Conservation (phyloP, 768 basidiomycete species). For the Clathrus columnatus region DNA sequence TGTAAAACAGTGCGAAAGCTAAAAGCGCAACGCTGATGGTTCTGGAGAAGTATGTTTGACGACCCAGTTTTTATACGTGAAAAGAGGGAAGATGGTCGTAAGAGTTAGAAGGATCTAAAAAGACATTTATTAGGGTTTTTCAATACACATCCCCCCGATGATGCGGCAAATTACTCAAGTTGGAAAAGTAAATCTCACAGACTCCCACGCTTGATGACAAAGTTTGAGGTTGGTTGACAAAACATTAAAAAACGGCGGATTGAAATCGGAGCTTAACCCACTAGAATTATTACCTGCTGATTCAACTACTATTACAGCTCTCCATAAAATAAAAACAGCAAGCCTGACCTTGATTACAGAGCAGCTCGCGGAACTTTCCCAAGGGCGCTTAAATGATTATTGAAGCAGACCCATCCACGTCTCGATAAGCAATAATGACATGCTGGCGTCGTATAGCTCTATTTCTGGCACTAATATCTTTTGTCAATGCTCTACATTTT, state of each 20-base stretch:
- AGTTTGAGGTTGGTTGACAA: not conserved
- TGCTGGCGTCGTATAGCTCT: slow-evolving; percentile 2
- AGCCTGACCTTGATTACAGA: too few relatives aligned
- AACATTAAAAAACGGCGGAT: too few relatives aligned
- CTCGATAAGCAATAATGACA: not conserved
- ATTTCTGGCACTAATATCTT: slow-evolving; percentile 30
- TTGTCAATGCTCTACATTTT: slow-evolving; percentile 80
- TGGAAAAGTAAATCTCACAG: not conserved
- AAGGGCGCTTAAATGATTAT: too few relatives aligned
- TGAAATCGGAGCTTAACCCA: too few relatives aligned
- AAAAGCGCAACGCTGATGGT: not conserved
- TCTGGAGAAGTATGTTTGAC: not conserved
- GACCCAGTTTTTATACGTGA: not conserved
- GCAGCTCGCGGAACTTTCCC: not conserved
- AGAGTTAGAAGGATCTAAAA: too few relatives aligned
- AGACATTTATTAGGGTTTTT: too few relatives aligned
- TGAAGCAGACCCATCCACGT: too few relatives aligned
- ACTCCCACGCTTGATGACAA: not conserved
- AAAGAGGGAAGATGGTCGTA: not conserved
- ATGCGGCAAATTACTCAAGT: too few relatives aligned
- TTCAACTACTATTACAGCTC: too few relatives aligned
- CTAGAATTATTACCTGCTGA: too few relatives aligned
- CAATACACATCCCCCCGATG: too few relatives aligned
- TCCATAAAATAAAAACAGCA: too few relatives aligned
- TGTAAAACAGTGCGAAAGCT: slow-evolving; percentile 2